These are phyloP conservation scores for Solanum piurae DNA, from an alignment of 257 asterid species.

Conservation along the genomic window DNA sequence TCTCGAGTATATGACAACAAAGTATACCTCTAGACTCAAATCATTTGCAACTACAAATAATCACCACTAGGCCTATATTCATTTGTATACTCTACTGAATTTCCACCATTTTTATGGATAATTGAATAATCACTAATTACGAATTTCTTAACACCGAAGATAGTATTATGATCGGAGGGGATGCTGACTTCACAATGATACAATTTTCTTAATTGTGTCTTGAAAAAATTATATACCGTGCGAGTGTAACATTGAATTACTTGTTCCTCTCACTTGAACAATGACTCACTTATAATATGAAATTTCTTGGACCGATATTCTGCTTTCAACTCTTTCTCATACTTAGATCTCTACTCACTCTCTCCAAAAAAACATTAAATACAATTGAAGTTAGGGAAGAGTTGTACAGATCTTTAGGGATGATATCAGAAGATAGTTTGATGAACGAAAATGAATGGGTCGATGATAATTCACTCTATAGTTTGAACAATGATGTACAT, in stretches of 20 bases:
- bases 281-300: not conserved
- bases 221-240: not conserved
- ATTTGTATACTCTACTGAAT: not conserved
- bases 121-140: not conserved
- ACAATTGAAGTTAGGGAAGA: too few relatives aligned
- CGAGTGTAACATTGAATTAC: not conserved
- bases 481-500: too few relatives aligned
- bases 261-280: not conserved
- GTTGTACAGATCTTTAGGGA: too few relatives aligned
- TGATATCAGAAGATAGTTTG: too few relatives aligned
- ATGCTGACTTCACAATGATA: not conserved
- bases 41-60: not conserved
- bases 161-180: not conserved
- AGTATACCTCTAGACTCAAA: not conserved
- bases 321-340: not conserved
- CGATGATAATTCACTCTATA: too few relatives aligned
- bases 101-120: not conserved
- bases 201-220: not conserved
- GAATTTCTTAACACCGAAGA: not conserved
- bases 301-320: not conserved
- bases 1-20: not conserved
- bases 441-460: too few relatives aligned
- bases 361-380: too few relatives aligned
- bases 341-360: not conserved
- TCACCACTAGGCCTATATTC: not conserved